Percentiles rank a stretch among this genome's conserved stretches.
phyloP scores from a whole-genome alignment of 2,329 filamentous ascomycete species.

The Dryadomyces quercus-mongolicae region DNA sequence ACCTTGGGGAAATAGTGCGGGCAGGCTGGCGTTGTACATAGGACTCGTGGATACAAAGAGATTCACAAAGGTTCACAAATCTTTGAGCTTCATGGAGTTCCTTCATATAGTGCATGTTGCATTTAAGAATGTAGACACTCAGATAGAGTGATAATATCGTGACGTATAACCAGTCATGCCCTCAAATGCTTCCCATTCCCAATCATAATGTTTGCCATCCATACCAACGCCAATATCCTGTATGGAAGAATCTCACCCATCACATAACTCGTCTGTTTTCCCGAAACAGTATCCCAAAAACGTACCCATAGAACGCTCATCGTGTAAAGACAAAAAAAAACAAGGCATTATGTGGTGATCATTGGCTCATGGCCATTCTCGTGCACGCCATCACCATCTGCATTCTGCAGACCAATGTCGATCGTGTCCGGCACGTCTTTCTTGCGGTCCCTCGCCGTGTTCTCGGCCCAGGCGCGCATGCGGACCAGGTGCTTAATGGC shows the following conservation, averaged over 20 bases:
- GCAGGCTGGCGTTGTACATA: slow-evolving; percentile 7
- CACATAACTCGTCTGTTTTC: background rate
- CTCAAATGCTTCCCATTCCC: too few relatives aligned
- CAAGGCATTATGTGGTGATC: slow-evolving; percentile 32
- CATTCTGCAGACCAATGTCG: slow-evolving; percentile 25
- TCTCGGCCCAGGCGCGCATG: slow-evolving; percentile 77
- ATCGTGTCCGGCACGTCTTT: slow-evolving; percentile 27
- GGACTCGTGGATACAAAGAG: background rate
- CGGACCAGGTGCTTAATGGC: slow-evolving; percentile 72
- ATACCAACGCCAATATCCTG: background rate
- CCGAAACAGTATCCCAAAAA: background rate
- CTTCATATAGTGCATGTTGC: background rate
- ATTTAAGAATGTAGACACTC: background rate
- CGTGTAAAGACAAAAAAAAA: background rate
- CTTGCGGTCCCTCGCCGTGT: slow-evolving; percentile 35
- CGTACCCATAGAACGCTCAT: background rate
- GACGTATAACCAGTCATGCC: too few relatives aligned
- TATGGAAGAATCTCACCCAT: too few relatives aligned
- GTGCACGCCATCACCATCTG: slow-evolving; percentile 20
- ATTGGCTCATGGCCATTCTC: slow-evolving; percentile 38
- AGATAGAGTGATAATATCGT: background rate
- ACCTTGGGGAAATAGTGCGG: too few relatives aligned
- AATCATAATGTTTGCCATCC: background rate
- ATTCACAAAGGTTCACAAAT: background rate
- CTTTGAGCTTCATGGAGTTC: too few relatives aligned